These are phyloP conservation scores for Phyllostachys edulis DNA, from an alignment of 176 grass and related monocot genomes.

Conservation along the genomic window DNA sequence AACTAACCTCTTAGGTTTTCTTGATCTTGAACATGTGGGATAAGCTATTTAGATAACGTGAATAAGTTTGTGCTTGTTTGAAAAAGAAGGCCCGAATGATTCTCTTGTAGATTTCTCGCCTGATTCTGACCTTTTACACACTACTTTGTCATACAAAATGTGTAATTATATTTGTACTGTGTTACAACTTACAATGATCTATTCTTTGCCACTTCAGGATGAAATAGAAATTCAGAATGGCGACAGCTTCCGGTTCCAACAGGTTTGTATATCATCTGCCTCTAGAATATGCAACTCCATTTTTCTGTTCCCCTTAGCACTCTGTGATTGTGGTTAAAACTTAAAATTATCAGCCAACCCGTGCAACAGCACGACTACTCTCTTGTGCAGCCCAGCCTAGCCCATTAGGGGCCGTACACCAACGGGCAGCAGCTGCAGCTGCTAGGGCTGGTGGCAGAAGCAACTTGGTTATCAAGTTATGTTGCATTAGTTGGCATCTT, in stretches of 20 bases:
- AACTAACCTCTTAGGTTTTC: not conserved
- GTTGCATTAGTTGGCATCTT: not conserved
- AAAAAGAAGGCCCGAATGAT: not conserved
- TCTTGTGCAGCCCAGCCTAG: not conserved
- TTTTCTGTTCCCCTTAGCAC: slow-evolving; percentile 13
- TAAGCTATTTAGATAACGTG: slow-evolving; percentile 12
- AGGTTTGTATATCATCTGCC: slow-evolving; percentile 47
- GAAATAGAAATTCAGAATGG: slow-evolving; percentile 94
- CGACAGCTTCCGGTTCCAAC: slow-evolving; percentile 72
- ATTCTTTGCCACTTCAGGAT: slow-evolving; percentile 52
- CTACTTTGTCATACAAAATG: not conserved
- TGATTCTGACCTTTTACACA: not conserved
- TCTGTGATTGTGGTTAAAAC: not conserved
- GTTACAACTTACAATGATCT: slow-evolving; percentile 29
- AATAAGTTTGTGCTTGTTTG: not conserved
- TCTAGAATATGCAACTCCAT: slow-evolving; percentile 15
- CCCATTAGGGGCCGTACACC: not conserved
- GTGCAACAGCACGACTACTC: not conserved
- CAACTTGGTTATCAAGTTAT: not conserved
- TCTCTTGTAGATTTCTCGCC: not conserved
- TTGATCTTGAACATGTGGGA: not conserved
- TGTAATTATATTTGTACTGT: not conserved
- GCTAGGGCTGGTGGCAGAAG: not conserved
- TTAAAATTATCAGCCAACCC: not conserved
- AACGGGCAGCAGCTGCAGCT: not conserved